Evolutionary conservation across 768 basidiomycete genomes (phyloP).

Genomic region (Serpula lacrymans): DNA sequence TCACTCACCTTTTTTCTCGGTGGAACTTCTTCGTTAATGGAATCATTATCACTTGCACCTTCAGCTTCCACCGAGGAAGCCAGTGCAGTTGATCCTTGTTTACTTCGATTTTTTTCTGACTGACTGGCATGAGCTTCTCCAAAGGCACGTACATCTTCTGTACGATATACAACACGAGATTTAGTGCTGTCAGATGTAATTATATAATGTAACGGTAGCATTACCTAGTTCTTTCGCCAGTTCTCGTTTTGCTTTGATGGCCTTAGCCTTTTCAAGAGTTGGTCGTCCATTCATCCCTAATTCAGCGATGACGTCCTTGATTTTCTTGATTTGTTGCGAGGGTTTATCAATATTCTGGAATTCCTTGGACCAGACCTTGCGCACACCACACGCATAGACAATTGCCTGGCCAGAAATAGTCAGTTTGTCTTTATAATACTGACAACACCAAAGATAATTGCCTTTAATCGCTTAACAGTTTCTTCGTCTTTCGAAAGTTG

Average conservation of each 20-base stretch:
- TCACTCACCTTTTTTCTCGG: conserved; percentile 41
- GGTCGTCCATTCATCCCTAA: conserved; percentile 79
- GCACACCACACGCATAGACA: conserved; percentile 71
- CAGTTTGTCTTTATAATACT: background rate
- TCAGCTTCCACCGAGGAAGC: conserved; percentile 22
- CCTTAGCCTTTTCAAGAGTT: conserved; percentile 78
- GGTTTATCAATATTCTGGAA: conserved; percentile 57
- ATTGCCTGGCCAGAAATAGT: conserved; percentile 49
- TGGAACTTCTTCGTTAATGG: conserved; percentile 29
- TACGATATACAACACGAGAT: background rate
- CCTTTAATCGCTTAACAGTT: conserved; percentile 73
- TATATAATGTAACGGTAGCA: conserved; percentile 18
- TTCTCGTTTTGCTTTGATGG: conserved; percentile 71
- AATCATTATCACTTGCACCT: conserved; percentile 32
- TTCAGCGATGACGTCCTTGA: conserved; percentile 61
- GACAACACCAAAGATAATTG: conserved; percentile 22
- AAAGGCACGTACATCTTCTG: conserved; percentile 77
- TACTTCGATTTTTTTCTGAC: conserved; percentile 16
- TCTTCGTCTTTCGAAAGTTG: conserved; percentile 60
- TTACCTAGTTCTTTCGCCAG: conserved; percentile 74
- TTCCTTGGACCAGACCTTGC: conserved; percentile 74
- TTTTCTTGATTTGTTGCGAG: conserved; percentile 59
- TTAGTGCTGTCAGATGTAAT: background rate
- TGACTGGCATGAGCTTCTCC: conserved; percentile 46
- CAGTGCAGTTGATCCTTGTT: conserved; percentile 4